Evolutionary conservation across 1,284 basidiomycete genomes (phyloP), one percentile per base, ranked within the genome.

Genomic region (Retiboletus flavoniger): DNA sequence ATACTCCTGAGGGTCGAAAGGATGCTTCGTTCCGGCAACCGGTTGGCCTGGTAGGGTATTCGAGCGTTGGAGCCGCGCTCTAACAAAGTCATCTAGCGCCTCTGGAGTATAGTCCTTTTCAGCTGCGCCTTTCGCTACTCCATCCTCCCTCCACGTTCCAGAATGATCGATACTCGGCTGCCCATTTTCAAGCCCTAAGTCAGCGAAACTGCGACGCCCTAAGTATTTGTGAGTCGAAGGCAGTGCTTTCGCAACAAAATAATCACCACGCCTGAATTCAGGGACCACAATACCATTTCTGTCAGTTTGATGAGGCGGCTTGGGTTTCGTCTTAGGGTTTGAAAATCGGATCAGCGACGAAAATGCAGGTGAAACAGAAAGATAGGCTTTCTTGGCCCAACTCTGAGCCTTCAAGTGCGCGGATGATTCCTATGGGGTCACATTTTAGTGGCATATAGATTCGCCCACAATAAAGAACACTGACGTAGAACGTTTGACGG

Each of bases 1-100:
- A 72, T 96, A 98, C 52, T 88, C 84, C 50, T 90, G 89, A 0
- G 91, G 92, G 65, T 91, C 84, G 52, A 69, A 60, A 21, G 35
- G 46, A n/a, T 53, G 51, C 29, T 45, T 49, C 39, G 36, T 53
- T 29, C 26, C 47, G 28, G 19, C n/a, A 21, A 21, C 17, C 0
- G 44, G 21, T 35, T 29, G 10, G 31, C 28, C 35, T 26, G 47
- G 38, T 28, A 39, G 10, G 19, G 16, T 17, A 17, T 49, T 31
- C 21, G 24, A 42, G n/a, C 16, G 42, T 29, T 10, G 55, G 5
- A 28, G 34, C 7, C 42, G 40, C 2, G 32, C 14, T 26, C 5
- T 19, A 19, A 44, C 6, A 17, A 48, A 19, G 7, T 51, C 44
- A 32, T 56, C 31, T 16, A 47, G 17, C 16, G 36, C 28, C 14